Conservation (phyloP, 148 eudicot genomes). For the Vaccinium macrocarpon region DNA sequence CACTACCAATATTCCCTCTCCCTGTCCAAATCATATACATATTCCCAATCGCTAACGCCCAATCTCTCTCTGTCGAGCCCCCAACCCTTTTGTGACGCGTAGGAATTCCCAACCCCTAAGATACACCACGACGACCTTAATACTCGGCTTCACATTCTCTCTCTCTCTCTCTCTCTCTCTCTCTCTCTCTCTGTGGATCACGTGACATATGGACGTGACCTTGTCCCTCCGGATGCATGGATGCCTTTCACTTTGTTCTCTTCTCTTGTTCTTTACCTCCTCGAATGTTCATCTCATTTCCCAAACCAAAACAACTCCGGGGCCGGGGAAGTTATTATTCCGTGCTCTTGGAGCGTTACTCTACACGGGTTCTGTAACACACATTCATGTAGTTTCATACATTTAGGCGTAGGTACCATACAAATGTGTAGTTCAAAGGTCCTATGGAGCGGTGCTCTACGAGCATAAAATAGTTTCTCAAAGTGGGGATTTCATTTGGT, state of each 20-base stretch:
- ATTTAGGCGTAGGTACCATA: no score
- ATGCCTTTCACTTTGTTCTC: conserved; percentile 19
- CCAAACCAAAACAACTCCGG: no score
- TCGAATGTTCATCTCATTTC: neutral
- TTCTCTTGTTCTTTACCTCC: conserved; percentile 19
- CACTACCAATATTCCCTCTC: conserved; percentile 68
- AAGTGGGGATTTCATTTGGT: no score
- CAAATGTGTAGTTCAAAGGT: no score
- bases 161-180: no score
- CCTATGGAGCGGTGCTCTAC: no score
- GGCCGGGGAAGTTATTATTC: no score
- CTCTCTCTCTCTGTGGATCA: neutral
- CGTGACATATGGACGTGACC: conserved; percentile 34
- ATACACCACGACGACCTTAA: conserved; percentile 25
- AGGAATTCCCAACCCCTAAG: conserved; percentile 12
- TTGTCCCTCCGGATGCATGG: conserved; percentile 23
- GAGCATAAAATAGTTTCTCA: no score
- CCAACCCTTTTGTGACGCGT: conserved; percentile 18
- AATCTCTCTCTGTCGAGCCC: conserved; percentile 28
- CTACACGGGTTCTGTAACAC: no score
- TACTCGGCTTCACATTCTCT: conserved; percentile 37
- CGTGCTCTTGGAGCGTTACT: no score
- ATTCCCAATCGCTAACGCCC: conserved; percentile 15
- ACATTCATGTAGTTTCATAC: no score
- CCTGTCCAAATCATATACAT: conserved; percentile 47